Evolutionary conservation across 192 early-diverging fungal genomes (phyloP), one percentile per base, ranked within the genome.

Genomic region (Coemansia sp.): DNA sequence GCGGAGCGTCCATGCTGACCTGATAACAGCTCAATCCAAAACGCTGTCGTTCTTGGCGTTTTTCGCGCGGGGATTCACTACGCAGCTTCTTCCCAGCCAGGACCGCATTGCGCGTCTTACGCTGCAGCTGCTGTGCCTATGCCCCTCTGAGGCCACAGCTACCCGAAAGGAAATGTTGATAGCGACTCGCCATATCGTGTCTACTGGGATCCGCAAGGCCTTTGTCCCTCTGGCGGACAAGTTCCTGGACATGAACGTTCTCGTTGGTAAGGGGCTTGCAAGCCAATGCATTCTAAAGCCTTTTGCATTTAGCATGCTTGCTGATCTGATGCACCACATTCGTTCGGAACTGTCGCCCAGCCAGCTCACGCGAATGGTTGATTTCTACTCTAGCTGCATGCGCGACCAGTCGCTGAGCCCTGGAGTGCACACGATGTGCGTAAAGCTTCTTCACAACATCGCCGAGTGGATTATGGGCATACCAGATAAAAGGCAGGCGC

Each of bases 11-110:
- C 58, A 75, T 55, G 44, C 66, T 3, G 98, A 99, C 44, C 91
- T 98, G 65, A 97, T 96, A 40, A 89, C 93, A 9, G 90, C 98
- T 19, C 98, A 99, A 86, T 93, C 96, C 45, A 99, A 99, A 86
- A 99, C 98, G 25, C 90, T 98, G 77, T 97, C 96, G 8, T 99
- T 98, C 69, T 77, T 99, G 59, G 96, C 97, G 4, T 98, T 96
- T 80, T 94, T 98, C 67, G 84, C 96, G 56, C 86, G 93, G 25
- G 92, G 89, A 41, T 97, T 94, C 45, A 86, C 89, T 6, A 63
- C 75, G 25, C 70, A 86, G 13, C 68, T 97, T 59, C 77, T 87
- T 48, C 90, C 91, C 45, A 88, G 91, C 71, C 87, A 94, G 70
- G 85, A 92, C 22, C 81, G 86, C 13, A 94, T 99, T 59, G 95